Percentiles rank a stretch among this genome's conserved stretches.
Evolutionary conservation across 108 stramenopile genomes (phyloP).

Genomic region (Nitzschia sp.): DNA sequence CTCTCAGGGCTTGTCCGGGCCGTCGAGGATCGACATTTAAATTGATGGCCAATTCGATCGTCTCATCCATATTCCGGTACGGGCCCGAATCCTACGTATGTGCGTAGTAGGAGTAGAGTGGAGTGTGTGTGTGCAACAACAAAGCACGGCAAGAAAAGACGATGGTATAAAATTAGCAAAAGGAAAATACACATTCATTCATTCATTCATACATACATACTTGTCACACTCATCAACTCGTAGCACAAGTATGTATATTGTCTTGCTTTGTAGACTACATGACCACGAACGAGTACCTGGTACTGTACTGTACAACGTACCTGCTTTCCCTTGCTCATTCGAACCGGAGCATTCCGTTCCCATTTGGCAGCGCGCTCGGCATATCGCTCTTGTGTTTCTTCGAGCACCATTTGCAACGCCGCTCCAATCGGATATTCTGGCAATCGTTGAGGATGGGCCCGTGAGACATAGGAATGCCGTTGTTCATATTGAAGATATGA

Average conservation of each 20-base stretch:
- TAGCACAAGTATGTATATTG: too few species aligned
- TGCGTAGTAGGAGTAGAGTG: too few species aligned
- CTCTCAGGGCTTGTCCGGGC: conserved; percentile 90
- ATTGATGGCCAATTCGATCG: conserved; percentile 85
- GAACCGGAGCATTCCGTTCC: conserved; percentile 47
- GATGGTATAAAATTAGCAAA: too few species aligned
- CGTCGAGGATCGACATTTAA: conserved; percentile 94
- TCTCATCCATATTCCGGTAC: conserved; percentile 77
- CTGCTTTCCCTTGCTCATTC: conserved; percentile 19
- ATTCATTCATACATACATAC: too few species aligned
- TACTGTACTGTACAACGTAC: too few species aligned
- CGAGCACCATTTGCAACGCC: conserved; percentile 56
- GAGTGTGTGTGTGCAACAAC: too few species aligned
- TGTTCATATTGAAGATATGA: too few species aligned
- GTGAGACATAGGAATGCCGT: conserved; percentile 38
- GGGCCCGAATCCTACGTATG: conserved; percentile 23
- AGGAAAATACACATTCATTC: too few species aligned
- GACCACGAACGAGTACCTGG: too few species aligned
- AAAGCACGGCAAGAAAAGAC: too few species aligned
- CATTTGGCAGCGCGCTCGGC: conserved; percentile 44
- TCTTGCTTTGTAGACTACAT: too few species aligned
- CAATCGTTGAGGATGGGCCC: conserved; percentile 61
- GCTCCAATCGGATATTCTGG: conserved; percentile 44
- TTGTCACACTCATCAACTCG: too few species aligned
- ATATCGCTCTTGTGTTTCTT: conserved; percentile 52